Evolutionary conservation across 2,329 filamentous ascomycete species (phyloP).

Genomic region (Penicillium olsonii): DNA sequence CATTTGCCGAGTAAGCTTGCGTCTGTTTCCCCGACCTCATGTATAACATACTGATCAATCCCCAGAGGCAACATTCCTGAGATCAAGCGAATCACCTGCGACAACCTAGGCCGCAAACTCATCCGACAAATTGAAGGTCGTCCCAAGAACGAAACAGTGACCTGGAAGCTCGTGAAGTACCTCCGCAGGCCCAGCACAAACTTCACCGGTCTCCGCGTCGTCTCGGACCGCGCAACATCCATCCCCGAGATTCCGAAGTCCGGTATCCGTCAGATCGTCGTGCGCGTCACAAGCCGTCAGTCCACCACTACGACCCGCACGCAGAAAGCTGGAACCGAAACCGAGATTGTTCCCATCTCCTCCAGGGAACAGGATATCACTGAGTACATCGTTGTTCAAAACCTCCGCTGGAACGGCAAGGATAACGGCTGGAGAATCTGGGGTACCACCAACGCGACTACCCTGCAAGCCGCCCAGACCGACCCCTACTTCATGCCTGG

Average conservation of each 20-base stretch:
- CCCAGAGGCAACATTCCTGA: conserved; percentile 37
- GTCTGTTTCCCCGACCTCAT: conserved; percentile 1
- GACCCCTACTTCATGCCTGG: conserved; percentile 38
- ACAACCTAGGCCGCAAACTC: conserved; percentile 39
- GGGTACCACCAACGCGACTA: conserved; percentile 50
- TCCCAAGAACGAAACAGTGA: conserved; percentile 30
- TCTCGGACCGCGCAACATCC: conserved; percentile 45
- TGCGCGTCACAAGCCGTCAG: conserved; percentile 42
- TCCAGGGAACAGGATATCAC: conserved; percentile 44
- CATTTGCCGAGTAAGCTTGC: conserved; percentile 46
- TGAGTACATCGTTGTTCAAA: conserved; percentile 56
- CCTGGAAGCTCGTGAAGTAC: conserved; percentile 42
- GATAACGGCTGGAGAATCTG: conserved; percentile 52
- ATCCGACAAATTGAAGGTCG: conserved; percentile 37
- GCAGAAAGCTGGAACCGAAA: not conserved
- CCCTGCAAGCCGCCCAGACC: conserved; percentile 38
- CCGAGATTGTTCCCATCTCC: conserved; percentile 14
- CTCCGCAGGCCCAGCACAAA: conserved; percentile 38
- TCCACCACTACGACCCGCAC: conserved; percentile 29
- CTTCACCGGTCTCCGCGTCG: conserved; percentile 39
- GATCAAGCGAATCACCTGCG: conserved; percentile 41
- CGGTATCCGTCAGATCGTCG: conserved; percentile 43
- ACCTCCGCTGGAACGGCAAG: conserved; percentile 43
- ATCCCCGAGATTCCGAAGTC: conserved; percentile 42
- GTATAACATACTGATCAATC: not conserved